These are phyloP conservation scores for Ogataea pini DNA, from an alignment of 805 yeast genomes.

Conservation along the genomic window DNA sequence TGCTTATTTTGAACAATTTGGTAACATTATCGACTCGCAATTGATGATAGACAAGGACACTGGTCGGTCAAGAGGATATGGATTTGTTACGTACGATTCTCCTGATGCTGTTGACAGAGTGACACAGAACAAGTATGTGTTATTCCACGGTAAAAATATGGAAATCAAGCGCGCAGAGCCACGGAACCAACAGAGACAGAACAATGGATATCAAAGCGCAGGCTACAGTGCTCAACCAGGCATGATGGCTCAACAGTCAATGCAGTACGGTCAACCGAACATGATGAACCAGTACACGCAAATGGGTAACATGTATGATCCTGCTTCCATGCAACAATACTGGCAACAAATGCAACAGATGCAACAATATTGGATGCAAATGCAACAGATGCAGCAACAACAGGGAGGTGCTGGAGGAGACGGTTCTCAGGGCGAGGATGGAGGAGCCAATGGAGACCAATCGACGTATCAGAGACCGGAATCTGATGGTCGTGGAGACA, in stretches of 20 bases:
- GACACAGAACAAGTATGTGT: slow-evolving; percentile 75
- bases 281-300: slow-evolving; percentile 36
- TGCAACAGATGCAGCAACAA: slow-evolving; percentile 36
- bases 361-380: slow-evolving; percentile 39
- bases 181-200: slow-evolving; percentile 61
- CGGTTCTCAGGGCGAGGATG: slow-evolving; percentile 6
- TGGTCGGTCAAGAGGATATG: slow-evolving; percentile 95
- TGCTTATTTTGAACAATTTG: slow-evolving; percentile 82
- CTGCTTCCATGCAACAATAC: slow-evolving; percentile 44
- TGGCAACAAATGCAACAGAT: slow-evolving; percentile 65
- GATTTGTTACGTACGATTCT: slow-evolving; percentile 92
- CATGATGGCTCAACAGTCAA: slow-evolving; percentile 32
- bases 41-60: slow-evolving; percentile 97
- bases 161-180: slow-evolving; percentile 86
- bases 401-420: slow-evolving; percentile 11
- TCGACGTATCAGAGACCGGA: slow-evolving; percentile 9
- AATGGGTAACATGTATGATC: slow-evolving; percentile 34
- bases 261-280: slow-evolving; percentile 31
- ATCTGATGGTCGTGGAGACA: slow-evolving; percentile 12
- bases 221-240: slow-evolving; percentile 22
- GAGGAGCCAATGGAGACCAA: slow-evolving; percentile 2
- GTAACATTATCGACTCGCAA: slow-evolving; percentile 92
- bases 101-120: slow-evolving; percentile 93
- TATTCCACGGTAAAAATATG: slow-evolving; percentile 82
- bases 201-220: slow-evolving; percentile 35